These are phyloP conservation scores for Oenanthe javanica DNA, from an alignment of 140 eudicot genomes.

Conservation along the genomic window DNA sequence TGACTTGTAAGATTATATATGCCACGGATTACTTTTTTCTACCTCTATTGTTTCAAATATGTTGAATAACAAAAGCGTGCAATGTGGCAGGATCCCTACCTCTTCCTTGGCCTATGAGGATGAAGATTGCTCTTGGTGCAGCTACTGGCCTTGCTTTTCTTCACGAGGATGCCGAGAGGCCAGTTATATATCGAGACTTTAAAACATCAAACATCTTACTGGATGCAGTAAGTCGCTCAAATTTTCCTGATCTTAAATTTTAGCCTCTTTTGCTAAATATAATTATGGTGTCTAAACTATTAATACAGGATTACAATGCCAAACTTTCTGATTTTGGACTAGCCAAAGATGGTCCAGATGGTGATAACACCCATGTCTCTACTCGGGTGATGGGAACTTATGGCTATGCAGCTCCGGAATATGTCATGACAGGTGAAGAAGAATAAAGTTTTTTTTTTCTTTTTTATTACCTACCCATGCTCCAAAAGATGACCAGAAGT, in stretches of 20 bases:
- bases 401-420: slow-evolving; percentile 96
- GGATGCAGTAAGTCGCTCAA: slow-evolving; percentile 61
- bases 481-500: not conserved
- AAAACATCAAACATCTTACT: slow-evolving; percentile 79
- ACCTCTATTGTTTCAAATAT: not conserved
- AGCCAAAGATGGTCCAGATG: slow-evolving; percentile 94
- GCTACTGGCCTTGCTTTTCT: slow-evolving; percentile 96
- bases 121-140: slow-evolving; percentile 88
- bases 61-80: not conserved
- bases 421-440: slow-evolving; percentile 74
- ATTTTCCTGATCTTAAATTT: slow-evolving; percentile 4
- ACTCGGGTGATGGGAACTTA: slow-evolving; percentile 96
- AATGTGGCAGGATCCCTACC: slow-evolving; percentile 62
- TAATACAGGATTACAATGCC: slow-evolving; percentile 74
- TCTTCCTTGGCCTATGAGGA: slow-evolving; percentile 83
- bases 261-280: not conserved
- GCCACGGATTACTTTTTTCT: not conserved
- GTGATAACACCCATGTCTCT: slow-evolving; percentile 84
- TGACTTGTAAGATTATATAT: not conserved
- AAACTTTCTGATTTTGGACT: slow-evolving; percentile 98
- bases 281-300: slow-evolving; percentile 3
- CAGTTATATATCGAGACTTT: slow-evolving; percentile 90
- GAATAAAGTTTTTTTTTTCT: not conserved
- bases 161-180: slow-evolving; percentile 93
- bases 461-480: not conserved